A percentile compares a stretch with the other conserved stretches of the same genome.
Conservation (phyloP, 345 rosid genomes). For the Tarenaya hassleriana region DNA sequence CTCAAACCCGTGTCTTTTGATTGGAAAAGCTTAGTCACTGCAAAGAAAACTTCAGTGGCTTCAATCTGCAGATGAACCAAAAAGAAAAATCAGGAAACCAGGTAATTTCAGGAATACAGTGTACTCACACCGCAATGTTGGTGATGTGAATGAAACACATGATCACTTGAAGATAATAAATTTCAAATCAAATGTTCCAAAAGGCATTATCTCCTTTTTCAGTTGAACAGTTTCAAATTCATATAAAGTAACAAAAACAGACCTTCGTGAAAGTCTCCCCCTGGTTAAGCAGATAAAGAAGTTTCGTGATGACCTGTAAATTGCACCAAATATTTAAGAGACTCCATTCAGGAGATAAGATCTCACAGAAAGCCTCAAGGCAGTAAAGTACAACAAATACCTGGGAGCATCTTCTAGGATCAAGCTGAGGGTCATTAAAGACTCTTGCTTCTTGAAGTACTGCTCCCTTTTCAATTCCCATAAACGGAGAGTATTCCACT, state of each 20-base stretch:
- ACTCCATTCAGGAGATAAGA: slow-evolving; percentile 8
- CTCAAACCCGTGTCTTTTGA: slow-evolving; percentile 87
- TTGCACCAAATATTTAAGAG: not conserved
- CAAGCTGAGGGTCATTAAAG: slow-evolving; percentile 96
- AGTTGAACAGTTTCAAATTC: slow-evolving; percentile 8
- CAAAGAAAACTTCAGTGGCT: slow-evolving; percentile 93
- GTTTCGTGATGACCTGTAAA: slow-evolving; percentile 86
- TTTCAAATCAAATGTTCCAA: not conserved
- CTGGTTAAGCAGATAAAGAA: slow-evolving; percentile 91
- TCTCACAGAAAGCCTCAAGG: slow-evolving; percentile 6
- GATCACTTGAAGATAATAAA: too few relatives aligned
- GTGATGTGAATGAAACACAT: not conserved
- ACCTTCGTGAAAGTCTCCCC: slow-evolving; percentile 95
- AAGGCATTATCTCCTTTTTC: not conserved
- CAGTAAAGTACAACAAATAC: slow-evolving; percentile 27
- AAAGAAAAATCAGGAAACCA: not conserved
- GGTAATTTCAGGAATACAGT: not conserved
- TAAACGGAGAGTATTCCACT: slow-evolving; percentile 91
- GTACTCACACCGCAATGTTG: slow-evolving; percentile 5
- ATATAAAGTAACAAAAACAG: slow-evolving; percentile 11
- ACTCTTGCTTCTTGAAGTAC: slow-evolving; percentile 98
- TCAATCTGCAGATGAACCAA: slow-evolving; percentile 46
- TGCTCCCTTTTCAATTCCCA: slow-evolving; percentile 97
- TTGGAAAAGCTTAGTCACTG: slow-evolving; percentile 95
- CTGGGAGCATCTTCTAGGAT: slow-evolving; percentile 97